Base-by-base conservation (phyloP, 495 filamentous ascomycete genomes). In the Penicillium soppii region DNA sequence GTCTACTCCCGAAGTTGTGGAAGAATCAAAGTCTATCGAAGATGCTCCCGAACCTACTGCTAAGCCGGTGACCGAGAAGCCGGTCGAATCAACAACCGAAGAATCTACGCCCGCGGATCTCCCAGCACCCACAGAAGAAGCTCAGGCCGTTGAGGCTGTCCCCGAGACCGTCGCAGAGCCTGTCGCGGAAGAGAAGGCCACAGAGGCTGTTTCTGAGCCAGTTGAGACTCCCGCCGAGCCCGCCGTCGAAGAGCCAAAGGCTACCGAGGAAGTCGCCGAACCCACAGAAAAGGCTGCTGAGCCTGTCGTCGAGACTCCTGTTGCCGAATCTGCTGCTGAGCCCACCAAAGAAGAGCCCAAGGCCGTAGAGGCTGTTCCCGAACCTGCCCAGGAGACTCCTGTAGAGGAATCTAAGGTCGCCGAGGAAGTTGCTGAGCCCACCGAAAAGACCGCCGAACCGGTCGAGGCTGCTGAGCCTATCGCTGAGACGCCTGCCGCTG, bases 151-250 rank as follows among this genome's bases (percentile, higher is more conserved):
- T 4, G 52, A 54, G 13, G 21, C 53, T 1, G 40, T 43, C n/a
- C 12, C 50, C 20, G 47, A 44, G 9, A 15, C 54, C 15, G 32
- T 38, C n/a, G 23, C 32, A 40, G 47, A 44, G 40, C 43, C 29
- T 12, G 37, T 29, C 9, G 40, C 29, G 9, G 50, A 53, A 13
- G 50, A 53, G 30, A 41, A 37, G 27, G 17, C 37, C 19, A 23
- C 20, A 10, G 53, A 57, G 49, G 36, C 50, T n/a, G n/a, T n/a
- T n/a, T 5, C 29, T 12, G 29, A 32, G 29, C 40, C 43, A 4
- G 27, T 43, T 39, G 54, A 53, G n/a, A 51, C 44, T n/a, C 42
- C 51, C 20, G 43, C 47, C 5, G 57, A 59, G 36, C 16, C 43
- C 2, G n/a, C 26, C 5, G 20, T 47, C 7, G 47, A 46, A 7